Conservation (phyloP, 1,284 basidiomycete genomes). For the Apiotrichum akiyoshidainum region DNA sequence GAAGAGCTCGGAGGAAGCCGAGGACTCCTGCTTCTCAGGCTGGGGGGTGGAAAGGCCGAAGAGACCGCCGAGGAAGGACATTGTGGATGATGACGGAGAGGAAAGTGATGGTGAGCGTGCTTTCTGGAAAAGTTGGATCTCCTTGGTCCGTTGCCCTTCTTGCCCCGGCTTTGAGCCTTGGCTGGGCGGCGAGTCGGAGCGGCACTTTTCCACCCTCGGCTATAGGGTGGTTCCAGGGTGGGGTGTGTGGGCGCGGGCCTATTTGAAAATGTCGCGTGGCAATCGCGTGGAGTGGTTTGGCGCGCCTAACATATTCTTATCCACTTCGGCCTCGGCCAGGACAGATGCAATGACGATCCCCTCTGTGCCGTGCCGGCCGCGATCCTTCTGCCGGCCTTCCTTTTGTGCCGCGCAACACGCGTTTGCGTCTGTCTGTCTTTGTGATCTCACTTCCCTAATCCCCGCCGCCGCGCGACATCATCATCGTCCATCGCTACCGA, state of each 20-base stretch:
- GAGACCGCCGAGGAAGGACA: conserved; percentile 50
- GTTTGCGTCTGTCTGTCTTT: no score
- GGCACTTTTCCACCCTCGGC: background rate
- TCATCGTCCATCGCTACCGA: background rate
- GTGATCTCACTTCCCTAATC: no score
- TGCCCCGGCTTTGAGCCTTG: background rate
- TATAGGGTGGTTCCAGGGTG: background rate
- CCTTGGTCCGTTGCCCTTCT: background rate
- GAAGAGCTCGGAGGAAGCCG: conserved; percentile 45
- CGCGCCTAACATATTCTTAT: no score
- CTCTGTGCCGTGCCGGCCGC: no score
- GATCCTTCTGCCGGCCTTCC: no score
- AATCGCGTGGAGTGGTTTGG: background rate
- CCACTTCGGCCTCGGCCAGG: no score
- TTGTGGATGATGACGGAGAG: conserved; percentile 3
- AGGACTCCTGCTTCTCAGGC: conserved; percentile 21
- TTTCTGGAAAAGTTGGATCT: conserved; percentile 7
- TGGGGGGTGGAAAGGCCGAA: conserved; percentile 27
- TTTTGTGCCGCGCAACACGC: no score
- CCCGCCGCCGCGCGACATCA: no score
- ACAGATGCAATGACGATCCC: no score
- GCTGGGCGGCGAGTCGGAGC: conserved; percentile 4
- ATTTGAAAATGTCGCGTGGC: background rate
- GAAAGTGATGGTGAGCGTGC: conserved; percentile 1
- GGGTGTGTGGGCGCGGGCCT: background rate